Conservation (phyloP, 2,329 filamentous ascomycete genomes). For the Dothideomycetes sp. region DNA sequence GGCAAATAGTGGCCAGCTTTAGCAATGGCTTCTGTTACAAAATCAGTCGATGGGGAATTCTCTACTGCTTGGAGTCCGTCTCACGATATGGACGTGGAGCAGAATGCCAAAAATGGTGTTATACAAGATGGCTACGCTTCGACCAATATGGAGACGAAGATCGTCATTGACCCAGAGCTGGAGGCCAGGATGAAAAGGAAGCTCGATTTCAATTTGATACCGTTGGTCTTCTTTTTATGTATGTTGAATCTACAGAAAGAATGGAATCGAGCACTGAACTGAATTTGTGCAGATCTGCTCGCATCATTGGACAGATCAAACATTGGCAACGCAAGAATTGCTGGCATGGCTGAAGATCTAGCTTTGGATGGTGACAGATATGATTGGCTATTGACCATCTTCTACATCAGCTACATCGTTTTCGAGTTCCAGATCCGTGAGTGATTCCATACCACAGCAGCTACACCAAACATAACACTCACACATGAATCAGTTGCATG, state of each 20-base stretch:
- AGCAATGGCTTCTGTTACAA: no score
- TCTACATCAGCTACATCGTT: conserved; percentile 39
- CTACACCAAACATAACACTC: not conserved
- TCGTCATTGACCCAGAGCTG: not conserved
- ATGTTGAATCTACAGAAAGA: conserved; percentile 3
- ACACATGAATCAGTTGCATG: conserved; percentile 3
- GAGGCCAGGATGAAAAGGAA: not conserved
- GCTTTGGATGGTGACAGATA: conserved; percentile 34
- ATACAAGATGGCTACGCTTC: not conserved
- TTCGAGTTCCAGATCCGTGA: conserved; percentile 28
- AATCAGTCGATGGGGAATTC: no score
- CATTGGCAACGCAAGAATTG: conserved; percentile 38
- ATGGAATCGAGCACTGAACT: not conserved
- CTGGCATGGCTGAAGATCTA: conserved; percentile 42
- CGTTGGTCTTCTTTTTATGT: not conserved
- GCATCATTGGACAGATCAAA: conserved; percentile 21
- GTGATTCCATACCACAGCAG: not conserved
- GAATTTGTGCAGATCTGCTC: conserved; percentile 12
- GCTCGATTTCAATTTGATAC: not conserved
- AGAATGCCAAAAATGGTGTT: not conserved
- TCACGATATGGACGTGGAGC: not conserved
- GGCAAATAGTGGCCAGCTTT: no score
- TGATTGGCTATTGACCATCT: conserved; percentile 41
- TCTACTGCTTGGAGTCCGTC: no score
- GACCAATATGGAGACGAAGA: not conserved